phyloP scores from a whole-genome alignment of 1,284 basidiomycete genomes.

The Trametes polyzona region DNA sequence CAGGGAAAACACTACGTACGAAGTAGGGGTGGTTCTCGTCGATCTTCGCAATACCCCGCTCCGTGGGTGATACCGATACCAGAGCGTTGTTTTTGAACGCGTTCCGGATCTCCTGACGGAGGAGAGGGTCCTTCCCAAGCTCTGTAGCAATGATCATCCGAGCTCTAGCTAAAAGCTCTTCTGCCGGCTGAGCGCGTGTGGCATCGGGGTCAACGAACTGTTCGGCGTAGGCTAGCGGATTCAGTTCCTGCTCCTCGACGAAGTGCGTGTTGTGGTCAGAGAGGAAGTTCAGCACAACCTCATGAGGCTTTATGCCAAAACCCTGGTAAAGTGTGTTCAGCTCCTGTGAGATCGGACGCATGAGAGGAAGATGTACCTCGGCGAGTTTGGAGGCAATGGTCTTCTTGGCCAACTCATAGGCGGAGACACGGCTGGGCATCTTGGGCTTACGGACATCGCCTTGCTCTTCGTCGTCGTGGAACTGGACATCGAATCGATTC shows the following conservation, averaged over 20 bases:
- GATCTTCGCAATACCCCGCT: slow-evolving; percentile 89
- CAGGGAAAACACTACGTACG: slow-evolving; percentile 53
- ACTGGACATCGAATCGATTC: slow-evolving; percentile 70
- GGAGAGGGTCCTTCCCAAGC: slow-evolving; percentile 90
- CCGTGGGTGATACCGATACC: slow-evolving; percentile 89
- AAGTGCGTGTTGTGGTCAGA: slow-evolving; percentile 63
- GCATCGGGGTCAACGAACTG: slow-evolving; percentile 76
- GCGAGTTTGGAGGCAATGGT: slow-evolving; percentile 78
- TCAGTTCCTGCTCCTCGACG: slow-evolving; percentile 79
- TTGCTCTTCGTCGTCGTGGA: slow-evolving; percentile 69
- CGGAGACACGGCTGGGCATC: slow-evolving; percentile 83
- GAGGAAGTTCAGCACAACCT: slow-evolving; percentile 82
- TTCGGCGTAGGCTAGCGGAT: slow-evolving; percentile 75
- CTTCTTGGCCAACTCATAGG: slow-evolving; percentile 86
- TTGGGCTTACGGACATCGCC: slow-evolving; percentile 70
- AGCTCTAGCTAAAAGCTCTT: slow-evolving; percentile 74
- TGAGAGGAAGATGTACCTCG: slow-evolving; percentile 53
- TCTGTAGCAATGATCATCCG: slow-evolving; percentile 90
- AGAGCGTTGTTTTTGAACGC: slow-evolving; percentile 79
- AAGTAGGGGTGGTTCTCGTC: slow-evolving; percentile 90
- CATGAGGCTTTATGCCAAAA: slow-evolving; percentile 79
- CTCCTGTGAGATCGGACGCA: neutral
- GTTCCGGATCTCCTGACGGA: slow-evolving; percentile 82
- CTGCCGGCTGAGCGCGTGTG: slow-evolving; percentile 54
- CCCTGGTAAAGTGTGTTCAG: slow-evolving; percentile 47